Base-by-base conservation (phyloP, 192 early-diverging fungal species). In the Pilobolus umbonatus region DNA sequence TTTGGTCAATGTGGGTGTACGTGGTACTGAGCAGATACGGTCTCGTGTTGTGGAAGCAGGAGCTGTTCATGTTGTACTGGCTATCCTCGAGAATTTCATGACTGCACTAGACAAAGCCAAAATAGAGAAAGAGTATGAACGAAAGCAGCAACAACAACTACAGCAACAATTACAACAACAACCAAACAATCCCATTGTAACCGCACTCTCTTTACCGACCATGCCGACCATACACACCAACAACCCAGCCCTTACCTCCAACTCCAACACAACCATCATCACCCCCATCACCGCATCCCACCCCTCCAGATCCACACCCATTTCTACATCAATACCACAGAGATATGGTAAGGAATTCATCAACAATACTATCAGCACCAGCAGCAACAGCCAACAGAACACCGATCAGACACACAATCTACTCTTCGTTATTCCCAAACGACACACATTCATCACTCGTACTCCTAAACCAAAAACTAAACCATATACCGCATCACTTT, bases 11-110 rank as follows among this genome's bases (percentile, higher is more conserved):
- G 81, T 95, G 38, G 91, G 92, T 31, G 82, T 94, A 4, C 79
- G 93, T 3, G 93, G 91, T 19, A 86, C 88, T 9, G 79, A 87
- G 31, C 72, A 81, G 30, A 85, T 98, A 22, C 68, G 93, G 17
- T 84, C 85, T 47, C 77, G 90, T 38, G 84, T 95, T 35, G 92
- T 94, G 5, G 81, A 94, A 46, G 92, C 88, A 35, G 90, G 90
- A 7, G 81, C 93, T 36, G 80, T 98, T 21, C 78, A 83, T 7
- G 81, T 95, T 35, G 83, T 97, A n/a, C 78, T 91, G 38, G 82
- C 82, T 39, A 82, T 95, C 34, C 80, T 97, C 51, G 78, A 80
- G 43, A 80, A 78, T 59, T 80, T 83, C 49, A 75, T 80, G 53
- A 62, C 67, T 12, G 71, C 77, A 28, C 57, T 84, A 45, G 76